Conservation (phyloP, 2,329 filamentous ascomycete genomes). For the Neodidymelliopsis sp. region DNA sequence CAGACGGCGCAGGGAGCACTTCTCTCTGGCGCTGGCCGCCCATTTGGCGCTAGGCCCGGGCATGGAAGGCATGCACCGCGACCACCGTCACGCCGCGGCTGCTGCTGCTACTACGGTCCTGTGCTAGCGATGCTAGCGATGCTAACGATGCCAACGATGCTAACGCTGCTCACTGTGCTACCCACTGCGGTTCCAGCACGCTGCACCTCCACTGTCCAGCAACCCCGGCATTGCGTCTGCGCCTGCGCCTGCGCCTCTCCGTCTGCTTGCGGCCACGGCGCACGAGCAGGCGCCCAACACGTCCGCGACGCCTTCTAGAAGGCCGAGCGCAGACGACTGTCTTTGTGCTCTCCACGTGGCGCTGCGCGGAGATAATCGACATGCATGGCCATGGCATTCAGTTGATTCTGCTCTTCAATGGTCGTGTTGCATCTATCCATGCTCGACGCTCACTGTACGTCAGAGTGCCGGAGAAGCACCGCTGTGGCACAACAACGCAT, state of each 20-base stretch:
- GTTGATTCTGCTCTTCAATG: no score
- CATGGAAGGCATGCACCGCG: conserved; percentile 5
- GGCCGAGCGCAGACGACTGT: conserved; percentile 12
- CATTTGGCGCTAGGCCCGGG: background rate
- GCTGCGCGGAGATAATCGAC: no score
- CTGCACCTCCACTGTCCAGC: background rate
- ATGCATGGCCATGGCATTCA: no score
- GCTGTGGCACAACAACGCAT: conserved; percentile 13
- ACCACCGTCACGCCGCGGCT: conserved; percentile 12
- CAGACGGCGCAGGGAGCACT: conserved; percentile 4
- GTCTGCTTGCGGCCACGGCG: conserved; percentile 14
- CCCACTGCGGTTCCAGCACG: conserved; percentile 4
- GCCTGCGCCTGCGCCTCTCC: conserved; percentile 3
- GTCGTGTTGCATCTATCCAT: conserved; percentile 1
- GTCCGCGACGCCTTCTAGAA: conserved; percentile 8
- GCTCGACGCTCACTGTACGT: conserved; percentile 5
- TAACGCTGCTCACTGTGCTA: no score
- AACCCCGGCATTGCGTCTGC: no score
- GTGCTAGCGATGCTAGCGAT: no score
- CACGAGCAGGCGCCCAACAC: conserved; percentile 1
- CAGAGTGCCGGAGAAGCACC: conserved; percentile 18
- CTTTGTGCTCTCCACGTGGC: conserved; percentile 9
- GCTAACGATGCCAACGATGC: no score
- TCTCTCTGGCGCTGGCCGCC: background rate
- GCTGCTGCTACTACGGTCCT: no score